Percentiles rank a stretch among this genome's conserved stretches.
Evolutionary conservation across 2,329 filamentous ascomycete species (phyloP).

Genomic region (Macrophomina tecta): DNA sequence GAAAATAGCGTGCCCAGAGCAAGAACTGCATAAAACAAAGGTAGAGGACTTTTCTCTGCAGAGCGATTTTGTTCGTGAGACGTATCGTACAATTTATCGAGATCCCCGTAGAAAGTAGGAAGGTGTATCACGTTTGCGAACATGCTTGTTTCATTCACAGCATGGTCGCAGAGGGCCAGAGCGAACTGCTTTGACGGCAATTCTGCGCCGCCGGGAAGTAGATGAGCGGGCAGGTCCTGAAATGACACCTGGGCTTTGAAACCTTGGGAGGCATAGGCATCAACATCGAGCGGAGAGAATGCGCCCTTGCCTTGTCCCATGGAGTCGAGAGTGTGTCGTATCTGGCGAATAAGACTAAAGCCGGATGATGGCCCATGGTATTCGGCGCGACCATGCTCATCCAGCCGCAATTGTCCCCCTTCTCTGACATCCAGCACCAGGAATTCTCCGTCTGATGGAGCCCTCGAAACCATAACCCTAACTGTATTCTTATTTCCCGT

Average conservation of each 20-base stretch:
- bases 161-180: conserved; percentile 62
- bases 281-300: conserved; percentile 62
- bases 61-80: conserved; percentile 56
- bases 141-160: conserved; percentile 67
- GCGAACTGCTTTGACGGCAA: conserved; percentile 70
- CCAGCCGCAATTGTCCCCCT: conserved; percentile 89
- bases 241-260: conserved; percentile 73
- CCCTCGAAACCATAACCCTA: conserved; percentile 16
- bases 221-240: conserved; percentile 65
- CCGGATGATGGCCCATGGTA: conserved; percentile 95
- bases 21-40: conserved; percentile 56
- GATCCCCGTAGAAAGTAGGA: conserved; percentile 77
- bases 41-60: conserved; percentile 55
- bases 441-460: conserved; percentile 51
- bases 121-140: conserved; percentile 77
- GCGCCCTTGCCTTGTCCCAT: conserved; percentile 71
- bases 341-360: conserved; percentile 81
- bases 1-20: conserved; percentile 56
- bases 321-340: conserved; percentile 86
- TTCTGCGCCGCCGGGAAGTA: conserved; percentile 51
- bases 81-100: conserved; percentile 78
- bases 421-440: conserved; percentile 94
- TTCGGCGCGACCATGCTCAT: conserved; percentile 91
- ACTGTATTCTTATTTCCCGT: background rate
- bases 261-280: conserved; percentile 60